These are phyloP conservation scores for Aspergillus pseudoterreus DNA, from an alignment of 2,329 filamentous ascomycete genomes.

Conservation along the genomic window DNA sequence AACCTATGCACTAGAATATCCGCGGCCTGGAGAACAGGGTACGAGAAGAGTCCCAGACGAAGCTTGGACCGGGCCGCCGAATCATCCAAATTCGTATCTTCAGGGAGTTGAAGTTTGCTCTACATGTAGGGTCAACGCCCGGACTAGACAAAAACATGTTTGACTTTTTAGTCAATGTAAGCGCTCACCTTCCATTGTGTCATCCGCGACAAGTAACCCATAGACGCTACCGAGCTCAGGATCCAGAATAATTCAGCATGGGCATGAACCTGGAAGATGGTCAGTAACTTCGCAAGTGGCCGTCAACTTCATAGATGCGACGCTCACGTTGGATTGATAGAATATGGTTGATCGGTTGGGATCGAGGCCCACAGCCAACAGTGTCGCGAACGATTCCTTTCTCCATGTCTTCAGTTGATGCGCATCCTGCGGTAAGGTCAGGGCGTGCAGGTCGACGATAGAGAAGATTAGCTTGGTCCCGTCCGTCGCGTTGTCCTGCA, in stretches of 20 bases:
- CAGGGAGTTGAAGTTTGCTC: slow-evolving; percentile 68
- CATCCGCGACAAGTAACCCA: slow-evolving; percentile 96
- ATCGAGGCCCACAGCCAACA: slow-evolving; percentile 81
- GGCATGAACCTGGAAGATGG: slow-evolving; percentile 57
- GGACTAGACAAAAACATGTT: too few relatives aligned
- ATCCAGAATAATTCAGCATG: slow-evolving; percentile 98
- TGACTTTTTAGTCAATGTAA: too few relatives aligned
- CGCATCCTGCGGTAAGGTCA: slow-evolving; percentile 72
- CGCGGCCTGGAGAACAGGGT: slow-evolving; percentile 91
- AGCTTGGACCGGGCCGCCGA: slow-evolving; percentile 57
- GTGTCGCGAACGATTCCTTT: slow-evolving; percentile 70
- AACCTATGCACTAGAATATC: slow-evolving; percentile 85
- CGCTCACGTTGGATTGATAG: slow-evolving; percentile 70
- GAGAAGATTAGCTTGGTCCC: slow-evolving; percentile 71
- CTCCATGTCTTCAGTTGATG: slow-evolving; percentile 60
- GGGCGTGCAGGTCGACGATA: slow-evolving; percentile 89
- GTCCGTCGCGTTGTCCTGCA: slow-evolving; percentile 63
- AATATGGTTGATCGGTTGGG: slow-evolving; percentile 76
- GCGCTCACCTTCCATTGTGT: slow-evolving; percentile 88
- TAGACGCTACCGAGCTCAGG: slow-evolving; percentile 82
- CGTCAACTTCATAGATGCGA: too few relatives aligned
- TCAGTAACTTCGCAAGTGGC: slow-evolving; percentile 1
- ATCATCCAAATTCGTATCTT: slow-evolving; percentile 57
- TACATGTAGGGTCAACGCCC: slow-evolving; percentile 31
- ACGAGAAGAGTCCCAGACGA: slow-evolving; percentile 89